Base-by-base conservation (phyloP, 75 land plant genomes). In the Ceratopteris richardii region DNA sequence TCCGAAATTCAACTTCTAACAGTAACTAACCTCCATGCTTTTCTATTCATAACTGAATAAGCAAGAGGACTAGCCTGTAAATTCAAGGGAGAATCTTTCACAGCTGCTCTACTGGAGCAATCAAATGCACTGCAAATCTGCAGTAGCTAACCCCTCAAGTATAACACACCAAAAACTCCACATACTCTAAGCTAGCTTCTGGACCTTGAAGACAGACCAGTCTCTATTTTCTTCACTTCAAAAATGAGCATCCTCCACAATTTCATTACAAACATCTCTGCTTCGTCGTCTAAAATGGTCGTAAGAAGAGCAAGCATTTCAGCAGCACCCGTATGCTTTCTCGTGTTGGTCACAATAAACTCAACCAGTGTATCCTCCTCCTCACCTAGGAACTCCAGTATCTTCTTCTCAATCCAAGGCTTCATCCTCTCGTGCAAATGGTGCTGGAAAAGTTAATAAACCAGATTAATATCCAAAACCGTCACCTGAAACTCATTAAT, bases 211-310 rank as follows among this genome's bases (percentile, higher is more conserved):
- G 91, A 58, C 7, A 95, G 64, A 21, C 99, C 97, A 7, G 88
- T 80, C 77, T 95, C 99, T 29, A 95, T 88, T 64, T 82, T 97
- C 65, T 88, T 84, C 4, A 95, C 84, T 65, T 95, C 99, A 76
- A 90, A 95, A 43, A 95, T 95, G n/a, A 95, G 86, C 99, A 95
- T 95, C 52, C 99, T 82, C 99, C 99, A 95, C 97, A 95, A 90
- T 68, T 95, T 95, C 18, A 95, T 79, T n/a, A 95, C 99, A 74
- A 95, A 95, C 99, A 95, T 87, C 61, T 95, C 99, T 19, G 99
- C 99, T 68, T 95, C 99, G 26, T 90, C 97, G 63, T 95, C 99
- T 64, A 95, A 71, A 13, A 95, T 87, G 9, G 82, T 62, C 43
- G 85, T 82, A 22, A 95, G 79, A 9, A 76, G 63, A 50, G 91